Percentiles rank a stretch among this genome's conserved stretches.
phyloP scores from a whole-genome alignment of 176 grass and related monocot genomes.

The Cenchrus purpureus region DNA sequence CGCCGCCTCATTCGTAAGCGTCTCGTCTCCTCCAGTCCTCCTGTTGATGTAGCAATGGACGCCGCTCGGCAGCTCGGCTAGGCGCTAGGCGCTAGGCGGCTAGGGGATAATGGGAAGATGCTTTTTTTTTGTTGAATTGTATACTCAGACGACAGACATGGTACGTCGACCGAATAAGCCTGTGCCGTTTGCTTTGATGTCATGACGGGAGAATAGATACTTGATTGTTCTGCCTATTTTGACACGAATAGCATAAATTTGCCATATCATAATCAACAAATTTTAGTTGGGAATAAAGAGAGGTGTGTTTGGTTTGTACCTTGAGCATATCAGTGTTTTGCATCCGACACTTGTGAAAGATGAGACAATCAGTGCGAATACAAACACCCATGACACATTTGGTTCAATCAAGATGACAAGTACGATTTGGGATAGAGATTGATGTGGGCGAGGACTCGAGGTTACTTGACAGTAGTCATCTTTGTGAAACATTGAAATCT shows the following conservation, averaged over 20 bases:
- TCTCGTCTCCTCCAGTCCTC: not conserved
- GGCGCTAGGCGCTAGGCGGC: too few species aligned
- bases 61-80: not conserved
- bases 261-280: not conserved
- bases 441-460: slow-evolving; percentile 18
- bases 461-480: slow-evolving; percentile 14
- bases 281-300: slow-evolving; percentile 35
- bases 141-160: not conserved
- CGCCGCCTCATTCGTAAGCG: slow-evolving; percentile 68
- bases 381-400: not conserved
- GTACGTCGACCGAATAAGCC: slow-evolving; percentile 9
- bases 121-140: slow-evolving; percentile 8
- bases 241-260: slow-evolving; percentile 6
- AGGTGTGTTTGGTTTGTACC: slow-evolving; percentile 15
- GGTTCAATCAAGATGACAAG: slow-evolving; percentile 17
- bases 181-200: slow-evolving; percentile 12
- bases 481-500: slow-evolving; percentile 26
- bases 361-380: slow-evolving; percentile 13
- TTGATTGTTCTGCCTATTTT: slow-evolving; percentile 25
- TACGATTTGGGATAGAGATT: not conserved
- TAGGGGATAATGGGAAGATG: not conserved
- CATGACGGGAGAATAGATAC: slow-evolving; percentile 20
- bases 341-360: slow-evolving; percentile 15
- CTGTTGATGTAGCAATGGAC: not conserved
- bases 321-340: slow-evolving; percentile 13